phyloP scores from a whole-genome alignment of 2,329 filamentous ascomycete species.

The Aspergillus sp. region DNA sequence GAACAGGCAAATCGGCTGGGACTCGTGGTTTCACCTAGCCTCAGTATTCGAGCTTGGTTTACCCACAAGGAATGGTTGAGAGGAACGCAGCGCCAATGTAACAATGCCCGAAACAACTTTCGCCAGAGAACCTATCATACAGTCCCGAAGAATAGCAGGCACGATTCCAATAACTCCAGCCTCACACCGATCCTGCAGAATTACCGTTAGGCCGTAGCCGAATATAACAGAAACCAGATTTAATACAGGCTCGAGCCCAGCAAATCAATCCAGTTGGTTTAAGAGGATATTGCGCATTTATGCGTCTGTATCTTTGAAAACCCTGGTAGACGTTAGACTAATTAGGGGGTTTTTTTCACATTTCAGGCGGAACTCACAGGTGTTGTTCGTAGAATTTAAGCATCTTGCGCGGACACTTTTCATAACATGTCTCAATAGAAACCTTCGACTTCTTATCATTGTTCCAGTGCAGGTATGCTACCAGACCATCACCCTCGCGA shows the following conservation, averaged over 20 bases:
- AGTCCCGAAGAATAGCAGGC: not conserved
- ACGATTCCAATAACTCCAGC: conserved; percentile 8
- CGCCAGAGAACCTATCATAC: conserved; percentile 11
- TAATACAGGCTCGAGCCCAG: not conserved
- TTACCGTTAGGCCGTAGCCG: not conserved
- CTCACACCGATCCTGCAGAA: conserved; percentile 16
- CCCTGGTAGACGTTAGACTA: conserved; percentile 21
- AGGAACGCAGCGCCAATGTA: not conserved
- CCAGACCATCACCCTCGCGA: conserved; percentile 36
- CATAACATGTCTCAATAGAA: conserved; percentile 41
- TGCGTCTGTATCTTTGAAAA: conserved; percentile 37
- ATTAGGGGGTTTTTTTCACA: conserved; percentile 11
- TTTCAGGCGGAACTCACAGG: conserved; percentile 36
- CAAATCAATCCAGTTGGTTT: not conserved
- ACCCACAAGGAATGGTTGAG: not conserved
- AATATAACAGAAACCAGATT: not conserved
- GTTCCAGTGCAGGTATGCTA: conserved; percentile 44
- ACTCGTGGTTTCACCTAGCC: not conserved
- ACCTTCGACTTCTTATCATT: conserved; percentile 47
- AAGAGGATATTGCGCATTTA: conserved; percentile 7
- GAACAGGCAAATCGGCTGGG: not conserved
- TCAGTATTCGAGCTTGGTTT: not conserved
- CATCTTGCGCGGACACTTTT: conserved; percentile 47
- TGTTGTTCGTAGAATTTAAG: conserved; percentile 51
- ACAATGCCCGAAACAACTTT: not conserved